Evolutionary conservation across 169 alveolate species (phyloP).

Genomic region (Eimeria acervulina): DNA sequence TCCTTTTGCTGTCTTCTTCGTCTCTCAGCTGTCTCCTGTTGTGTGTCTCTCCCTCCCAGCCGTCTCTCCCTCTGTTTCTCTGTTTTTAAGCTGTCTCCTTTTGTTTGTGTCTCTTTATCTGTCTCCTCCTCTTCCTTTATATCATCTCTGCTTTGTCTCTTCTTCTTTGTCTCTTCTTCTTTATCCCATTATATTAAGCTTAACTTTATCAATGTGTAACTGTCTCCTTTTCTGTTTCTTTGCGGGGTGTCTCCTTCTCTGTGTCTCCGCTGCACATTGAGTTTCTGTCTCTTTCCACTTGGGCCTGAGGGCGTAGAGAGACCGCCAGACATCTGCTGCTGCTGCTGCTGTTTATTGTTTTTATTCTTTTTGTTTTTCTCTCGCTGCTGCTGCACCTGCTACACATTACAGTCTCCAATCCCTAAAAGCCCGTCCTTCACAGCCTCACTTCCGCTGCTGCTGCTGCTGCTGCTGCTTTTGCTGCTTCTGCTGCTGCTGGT

Average conservation of each 20-base stretch:
- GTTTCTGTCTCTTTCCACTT: background rate
- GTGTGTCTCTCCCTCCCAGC: background rate
- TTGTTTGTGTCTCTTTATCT: background rate
- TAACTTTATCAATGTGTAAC: background rate
- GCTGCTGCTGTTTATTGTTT: too few relatives aligned
- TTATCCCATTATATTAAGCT: too few relatives aligned
- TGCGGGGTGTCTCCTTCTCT: background rate
- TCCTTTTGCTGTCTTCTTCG: background rate
- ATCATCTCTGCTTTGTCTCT: too few relatives aligned
- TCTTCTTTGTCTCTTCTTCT: too few relatives aligned
- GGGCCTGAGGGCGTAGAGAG: too few relatives aligned
- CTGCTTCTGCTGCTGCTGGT: background rate
- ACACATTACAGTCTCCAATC: too few relatives aligned
- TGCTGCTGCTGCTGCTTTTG: constrained; percentile 11
- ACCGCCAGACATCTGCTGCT: too few relatives aligned
- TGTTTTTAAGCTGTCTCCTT: background rate
- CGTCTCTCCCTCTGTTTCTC: background rate
- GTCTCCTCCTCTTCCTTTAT: background rate
- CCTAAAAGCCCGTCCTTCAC: background rate
- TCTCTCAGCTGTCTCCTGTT: background rate
- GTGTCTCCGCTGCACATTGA: too few relatives aligned
- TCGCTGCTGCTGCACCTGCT: too few relatives aligned
- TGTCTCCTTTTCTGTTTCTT: background rate
- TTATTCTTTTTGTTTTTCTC: too few relatives aligned
- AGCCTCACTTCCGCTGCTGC: background rate